These are phyloP conservation scores for Metrosideros polymorpha DNA, from an alignment of 441 rosid genomes.

Conservation along the genomic window DNA sequence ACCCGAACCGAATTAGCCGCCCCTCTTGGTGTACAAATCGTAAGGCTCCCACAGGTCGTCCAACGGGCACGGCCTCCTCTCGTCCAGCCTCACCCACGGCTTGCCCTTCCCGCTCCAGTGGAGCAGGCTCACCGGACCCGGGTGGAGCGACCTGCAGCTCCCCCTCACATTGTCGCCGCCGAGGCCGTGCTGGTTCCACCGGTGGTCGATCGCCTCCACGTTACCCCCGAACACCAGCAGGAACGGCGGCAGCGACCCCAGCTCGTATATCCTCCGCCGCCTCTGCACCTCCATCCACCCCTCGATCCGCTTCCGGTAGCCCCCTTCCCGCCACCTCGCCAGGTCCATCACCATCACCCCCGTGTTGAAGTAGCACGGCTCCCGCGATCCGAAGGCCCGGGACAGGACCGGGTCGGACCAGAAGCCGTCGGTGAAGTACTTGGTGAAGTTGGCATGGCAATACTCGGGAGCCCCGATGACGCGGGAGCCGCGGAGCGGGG, in stretches of 20 bases:
- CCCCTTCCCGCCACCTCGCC: conserved; percentile 70
- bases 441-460: conserved; percentile 79
- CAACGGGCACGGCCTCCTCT: conserved; percentile 55
- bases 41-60: conserved; percentile 83
- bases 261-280: conserved; percentile 66
- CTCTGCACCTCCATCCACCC: conserved; percentile 83
- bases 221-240: conserved; percentile 71
- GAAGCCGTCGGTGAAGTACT: conserved; percentile 62
- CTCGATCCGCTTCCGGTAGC: conserved; percentile 59
- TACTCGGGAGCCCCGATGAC: conserved; percentile 89
- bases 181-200: conserved; percentile 93
- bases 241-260: conserved; percentile 91
- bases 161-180: conserved; percentile 92
- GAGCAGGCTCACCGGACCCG: conserved; percentile 79
- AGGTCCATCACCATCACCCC: conserved; percentile 96
- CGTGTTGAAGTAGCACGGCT: conserved; percentile 80
- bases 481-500: conserved; percentile 37
- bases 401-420: conserved; percentile 66
- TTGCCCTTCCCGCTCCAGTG: conserved; percentile 99
- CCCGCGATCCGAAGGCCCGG: conserved; percentile 39
- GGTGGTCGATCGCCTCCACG: conserved; percentile 68
- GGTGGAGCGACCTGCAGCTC: conserved; percentile 69
- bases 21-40: conserved; percentile 33
- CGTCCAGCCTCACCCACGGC: conserved; percentile 85
- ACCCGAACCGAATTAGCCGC: conserved; percentile 9